Percentiles rank a stretch among this genome's conserved stretches.
These are phyloP conservation scores for Plasmodium adleri DNA, from an alignment of 169 alveolate genomes.

Conservation along the genomic window DNA sequence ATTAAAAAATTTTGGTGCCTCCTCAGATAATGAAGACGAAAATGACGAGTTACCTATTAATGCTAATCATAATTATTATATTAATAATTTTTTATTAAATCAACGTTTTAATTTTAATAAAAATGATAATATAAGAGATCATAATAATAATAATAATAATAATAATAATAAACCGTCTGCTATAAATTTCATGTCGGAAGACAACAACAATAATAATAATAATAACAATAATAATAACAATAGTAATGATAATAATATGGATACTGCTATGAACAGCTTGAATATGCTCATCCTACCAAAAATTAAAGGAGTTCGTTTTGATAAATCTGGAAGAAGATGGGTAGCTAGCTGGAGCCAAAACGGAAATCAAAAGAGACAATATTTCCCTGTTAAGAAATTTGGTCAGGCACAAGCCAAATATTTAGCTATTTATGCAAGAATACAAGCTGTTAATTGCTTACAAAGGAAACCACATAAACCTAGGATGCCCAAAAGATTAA, in stretches of 20 bases:
- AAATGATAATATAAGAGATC: too few species aligned
- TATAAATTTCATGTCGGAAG: too few species aligned
- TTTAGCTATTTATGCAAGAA: constrained; percentile 86
- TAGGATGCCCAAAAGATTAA: constrained; percentile 5
- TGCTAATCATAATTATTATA: background rate
- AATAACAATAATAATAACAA: constrained; percentile 1
- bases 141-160: too few species aligned
- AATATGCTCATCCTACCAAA: constrained; percentile 46
- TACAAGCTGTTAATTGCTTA: constrained; percentile 81
- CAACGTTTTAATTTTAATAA: too few species aligned
- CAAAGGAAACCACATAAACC: constrained; percentile 34
- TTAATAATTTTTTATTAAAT: constrained; percentile 1
- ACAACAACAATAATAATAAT: background rate
- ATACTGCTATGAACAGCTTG: constrained; percentile 7
- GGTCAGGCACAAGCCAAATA: constrained; percentile 85
- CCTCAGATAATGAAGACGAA: constrained; percentile 2
- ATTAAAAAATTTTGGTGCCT: background rate
- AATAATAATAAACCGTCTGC: too few species aligned
- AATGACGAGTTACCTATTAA: constrained; percentile 9
- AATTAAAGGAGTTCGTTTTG: constrained; percentile 86
- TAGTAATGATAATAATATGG: constrained; percentile 1
- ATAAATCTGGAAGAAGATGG: constrained; percentile 87
- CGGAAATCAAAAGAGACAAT: constrained; percentile 86
- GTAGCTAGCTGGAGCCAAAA: constrained; percentile 89
- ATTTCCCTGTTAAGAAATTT: constrained; percentile 85